Percentiles rank a stretch among this genome's conserved stretches.
phyloP scores from a whole-genome alignment of 2,329 filamentous ascomycete species.

The Aspergillus ochraceus region DNA sequence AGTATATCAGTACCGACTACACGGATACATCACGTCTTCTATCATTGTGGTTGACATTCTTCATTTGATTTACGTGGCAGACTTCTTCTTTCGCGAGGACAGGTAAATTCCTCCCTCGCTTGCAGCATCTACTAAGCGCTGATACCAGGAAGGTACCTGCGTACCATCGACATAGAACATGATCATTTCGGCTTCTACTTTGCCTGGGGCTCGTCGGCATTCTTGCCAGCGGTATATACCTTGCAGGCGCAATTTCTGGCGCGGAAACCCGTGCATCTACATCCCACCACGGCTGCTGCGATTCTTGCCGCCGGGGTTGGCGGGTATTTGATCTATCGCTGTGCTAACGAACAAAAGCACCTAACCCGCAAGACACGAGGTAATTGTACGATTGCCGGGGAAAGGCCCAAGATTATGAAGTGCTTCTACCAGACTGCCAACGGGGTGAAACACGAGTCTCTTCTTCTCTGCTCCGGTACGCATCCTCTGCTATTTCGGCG shows the following conservation, averaged over 20 bases:
- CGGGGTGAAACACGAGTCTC: conserved; percentile 40
- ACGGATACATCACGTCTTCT: neutral
- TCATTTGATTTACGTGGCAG: conserved; percentile 48
- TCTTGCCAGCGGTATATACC: conserved; percentile 50
- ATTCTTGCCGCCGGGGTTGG: neutral
- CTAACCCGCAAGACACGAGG: neutral
- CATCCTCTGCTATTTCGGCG: neutral
- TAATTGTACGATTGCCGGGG: neutral
- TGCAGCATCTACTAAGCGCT: neutral
- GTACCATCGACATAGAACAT: conserved; percentile 45
- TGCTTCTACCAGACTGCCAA: conserved; percentile 23
- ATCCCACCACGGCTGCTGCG: neutral
- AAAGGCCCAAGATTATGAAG: neutral
- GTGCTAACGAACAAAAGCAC: conserved; percentile 6
- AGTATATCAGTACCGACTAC: neutral
- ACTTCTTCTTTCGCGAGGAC: conserved; percentile 52
- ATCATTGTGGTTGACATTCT: conserved; percentile 44
- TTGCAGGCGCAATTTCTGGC: conserved; percentile 51
- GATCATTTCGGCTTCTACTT: conserved; percentile 48
- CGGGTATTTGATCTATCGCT: conserved; percentile 5
- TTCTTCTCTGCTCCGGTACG: conserved; percentile 39
- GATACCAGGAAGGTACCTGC: conserved; percentile 21
- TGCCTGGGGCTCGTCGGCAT: conserved; percentile 49
- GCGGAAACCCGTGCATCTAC: conserved; percentile 36
- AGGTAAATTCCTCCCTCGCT: conserved; percentile 34